Evolutionary conservation across 345 rosid species (phyloP), one percentile per base, ranked within the genome.

Genomic region (Draba incana): DNA sequence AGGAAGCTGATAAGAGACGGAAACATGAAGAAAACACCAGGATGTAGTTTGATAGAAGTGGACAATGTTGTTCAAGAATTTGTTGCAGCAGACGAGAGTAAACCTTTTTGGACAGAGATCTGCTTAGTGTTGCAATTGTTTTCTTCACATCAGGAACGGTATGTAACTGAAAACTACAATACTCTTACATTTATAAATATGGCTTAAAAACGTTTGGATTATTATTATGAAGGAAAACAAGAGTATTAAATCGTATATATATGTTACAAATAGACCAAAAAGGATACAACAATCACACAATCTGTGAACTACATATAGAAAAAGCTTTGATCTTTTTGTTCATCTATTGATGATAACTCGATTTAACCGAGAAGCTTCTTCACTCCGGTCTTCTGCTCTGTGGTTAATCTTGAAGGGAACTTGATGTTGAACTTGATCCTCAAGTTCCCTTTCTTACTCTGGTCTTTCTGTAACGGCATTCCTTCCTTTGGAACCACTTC

Each of bases 391-490:
- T 84, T 84, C 78, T 82, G 86, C 70, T 82, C 88, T 15, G 78
- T 12, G 23, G 75, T 78, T 67, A 73, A 73, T 70, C 78, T 79
- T 3, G 83, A 52, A 1, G 94, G 94, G 74, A 88, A 88, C 78
- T 60, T 77, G 69, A 88, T 72, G 70, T 82, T 78, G 69, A 88
- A 88, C 57, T 80, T 85, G 74, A 88, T 81, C 75, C 77, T 77
- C 61, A 85, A 77, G 56, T 81, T 82, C 0, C 90, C 88, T 69
- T 46, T 82, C 78, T 69, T 81, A 42, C 60, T 68, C 33, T 86
- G 85, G 33, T 86, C 88, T 70, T 81, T 82, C 39, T 84, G 84
- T 5, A 79, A 62, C 0, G 92, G 92, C 92, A 86, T 84, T 52
- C 88, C 92, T 78, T 86, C 88, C 58, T 62, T 66, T 5, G 81